These are phyloP conservation scores for Pythium biforme DNA, from an alignment of 352 stramenopile genomes.

Conservation along the genomic window DNA sequence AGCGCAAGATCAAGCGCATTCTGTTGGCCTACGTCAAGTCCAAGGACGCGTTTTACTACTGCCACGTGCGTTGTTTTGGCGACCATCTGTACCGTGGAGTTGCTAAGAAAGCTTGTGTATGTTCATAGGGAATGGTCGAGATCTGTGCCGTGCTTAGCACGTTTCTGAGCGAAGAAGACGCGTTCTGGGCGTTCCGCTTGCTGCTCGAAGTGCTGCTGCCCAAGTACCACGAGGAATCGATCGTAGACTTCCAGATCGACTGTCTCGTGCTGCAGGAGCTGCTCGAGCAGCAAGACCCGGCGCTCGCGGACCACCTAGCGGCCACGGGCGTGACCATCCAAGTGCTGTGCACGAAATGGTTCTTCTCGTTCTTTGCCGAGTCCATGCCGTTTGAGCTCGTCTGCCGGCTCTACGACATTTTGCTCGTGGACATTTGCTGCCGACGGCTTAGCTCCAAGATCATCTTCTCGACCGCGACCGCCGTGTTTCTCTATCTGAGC, in stretches of 20 bases:
- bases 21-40: conserved; percentile 75
- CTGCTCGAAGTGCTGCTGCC: conserved; percentile 72
- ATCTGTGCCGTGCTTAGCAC: conserved; percentile 75
- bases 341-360: conserved; percentile 81
- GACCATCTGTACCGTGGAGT: no score
- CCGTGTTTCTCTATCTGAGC: conserved; percentile 75
- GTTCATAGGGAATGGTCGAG: conserved; percentile 66
- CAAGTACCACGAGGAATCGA: conserved; percentile 80
- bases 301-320: conserved; percentile 58
- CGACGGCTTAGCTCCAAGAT: conserved; percentile 56
- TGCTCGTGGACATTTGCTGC: conserved; percentile 71
- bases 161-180: conserved; percentile 74
- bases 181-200: conserved; percentile 75
- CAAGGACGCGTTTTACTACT: conserved; percentile 68
- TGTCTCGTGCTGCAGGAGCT: conserved; percentile 80
- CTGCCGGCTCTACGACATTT: conserved; percentile 70
- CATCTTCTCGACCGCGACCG: conserved; percentile 70
- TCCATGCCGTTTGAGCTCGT: conserved; percentile 81
- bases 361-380: conserved; percentile 85
- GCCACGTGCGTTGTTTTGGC: conserved; percentile 38
- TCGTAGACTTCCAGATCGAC: conserved; percentile 79
- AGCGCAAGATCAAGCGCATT: conserved; percentile 82
- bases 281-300: conserved; percentile 44
- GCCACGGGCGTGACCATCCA: conserved; percentile 67
- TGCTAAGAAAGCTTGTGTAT: no score